Evolutionary conservation across 345 rosid species (phyloP), one percentile per base, ranked within the genome.

Genomic region (Camelina hispida): DNA sequence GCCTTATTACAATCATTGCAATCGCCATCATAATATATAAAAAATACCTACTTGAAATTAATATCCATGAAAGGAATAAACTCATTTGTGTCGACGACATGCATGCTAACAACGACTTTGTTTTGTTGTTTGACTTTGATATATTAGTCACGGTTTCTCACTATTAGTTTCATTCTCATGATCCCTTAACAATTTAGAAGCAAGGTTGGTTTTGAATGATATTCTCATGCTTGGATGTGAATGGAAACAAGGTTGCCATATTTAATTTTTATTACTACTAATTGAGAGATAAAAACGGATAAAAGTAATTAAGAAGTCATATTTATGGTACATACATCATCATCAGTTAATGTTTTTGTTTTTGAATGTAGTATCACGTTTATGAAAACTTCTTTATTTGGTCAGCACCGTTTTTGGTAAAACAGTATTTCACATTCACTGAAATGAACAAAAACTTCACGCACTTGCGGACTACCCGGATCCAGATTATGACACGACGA

Each of bases 61-160:
- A 71, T 18, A 13, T 58, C n/a, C 35, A 34, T 43, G 32, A 37
- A 62, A 55, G 46, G 56, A 70, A 55, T 20, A 71, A 56, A 71
- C 46, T 71, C 50, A 14, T 25, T 35, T 16, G 43, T 23, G 32
- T 76, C 62, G 75, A 61, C 62, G 75, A 61, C 65, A 61, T 62
- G 47, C 68, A 32, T 68, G 52, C 15, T 18, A 68, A 25, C 47
- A 28, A 52, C 22, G 57, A 51, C 72, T 9, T 56, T 35, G 46
- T 64, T 9, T 34, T 47, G 28, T 64, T 71, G 80, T 64, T 65
- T 71, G 76, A 64, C 72, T 64, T 70, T 62, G 14, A 69, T 62
- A 69, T 62, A 35, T 32, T 13, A 56, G 3, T 60, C 62, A 48
- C 25, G 30, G 8, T 60, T 59, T 60, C 38, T 32, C 40, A 30